A percentile compares a stretch with the other conserved stretches of the same genome.
Evolutionary conservation across 352 stramenopile genomes (phyloP).

Genomic region (Pythium rishiriense): DNA sequence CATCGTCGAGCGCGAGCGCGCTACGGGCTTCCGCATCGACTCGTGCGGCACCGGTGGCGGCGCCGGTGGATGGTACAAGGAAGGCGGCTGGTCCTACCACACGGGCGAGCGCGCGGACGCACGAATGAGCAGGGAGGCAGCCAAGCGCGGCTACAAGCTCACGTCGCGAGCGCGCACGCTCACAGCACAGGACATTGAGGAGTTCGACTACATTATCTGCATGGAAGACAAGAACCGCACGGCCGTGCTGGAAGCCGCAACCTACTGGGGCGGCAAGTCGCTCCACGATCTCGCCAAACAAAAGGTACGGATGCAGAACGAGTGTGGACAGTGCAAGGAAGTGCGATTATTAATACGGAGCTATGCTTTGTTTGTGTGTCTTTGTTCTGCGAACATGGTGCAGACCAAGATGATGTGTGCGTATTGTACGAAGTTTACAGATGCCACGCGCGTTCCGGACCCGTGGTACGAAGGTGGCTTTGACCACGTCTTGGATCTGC

Average conservation of each 20-base stretch:
- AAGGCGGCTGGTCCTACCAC: slow-evolving; percentile 84
- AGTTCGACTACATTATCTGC: slow-evolving; percentile 89
- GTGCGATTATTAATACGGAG: slow-evolving; percentile 15
- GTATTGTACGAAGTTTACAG: slow-evolving; percentile 76
- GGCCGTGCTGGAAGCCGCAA: slow-evolving; percentile 80
- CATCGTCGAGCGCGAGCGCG: slow-evolving; percentile 50
- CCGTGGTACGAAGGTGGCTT: slow-evolving; percentile 91
- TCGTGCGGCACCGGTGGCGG: slow-evolving; percentile 88
- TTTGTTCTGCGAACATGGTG: neutral
- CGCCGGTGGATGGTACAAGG: slow-evolving; percentile 76
- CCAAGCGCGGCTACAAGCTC: slow-evolving; percentile 82
- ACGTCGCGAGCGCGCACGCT: slow-evolving; percentile 80
- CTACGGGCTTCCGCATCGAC: slow-evolving; percentile 59
- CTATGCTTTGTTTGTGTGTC: slow-evolving; percentile 10
- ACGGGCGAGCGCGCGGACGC: slow-evolving; percentile 79
- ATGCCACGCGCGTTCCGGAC: slow-evolving; percentile 65
- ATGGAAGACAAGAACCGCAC: slow-evolving; percentile 88
- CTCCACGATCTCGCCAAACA: slow-evolving; percentile 45
- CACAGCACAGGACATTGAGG: slow-evolving; percentile 62
- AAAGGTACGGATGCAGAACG: slow-evolving; percentile 39
- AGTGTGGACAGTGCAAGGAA: neutral
- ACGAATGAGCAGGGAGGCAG: slow-evolving; percentile 84
- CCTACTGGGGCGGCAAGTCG: slow-evolving; percentile 73
- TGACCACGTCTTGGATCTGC: slow-evolving; percentile 86
- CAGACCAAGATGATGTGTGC: slow-evolving; percentile 82